These are phyloP conservation scores for Acer campestre DNA, from an alignment of 345 rosid genomes.

Conservation along the genomic window DNA sequence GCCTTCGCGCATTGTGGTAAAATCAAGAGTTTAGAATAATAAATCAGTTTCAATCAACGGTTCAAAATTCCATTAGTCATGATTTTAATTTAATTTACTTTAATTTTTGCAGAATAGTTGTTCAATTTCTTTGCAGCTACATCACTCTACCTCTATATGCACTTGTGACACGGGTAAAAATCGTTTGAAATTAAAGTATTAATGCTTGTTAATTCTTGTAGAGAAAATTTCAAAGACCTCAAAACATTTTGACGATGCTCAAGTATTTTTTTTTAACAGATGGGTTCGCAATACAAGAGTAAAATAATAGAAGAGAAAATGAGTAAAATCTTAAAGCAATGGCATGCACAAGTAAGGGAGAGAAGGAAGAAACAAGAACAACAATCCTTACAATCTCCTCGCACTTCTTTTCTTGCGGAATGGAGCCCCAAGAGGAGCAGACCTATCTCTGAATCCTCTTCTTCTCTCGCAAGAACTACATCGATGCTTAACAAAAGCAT, in stretches of 20 bases:
- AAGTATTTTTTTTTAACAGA: conserved; percentile 20
- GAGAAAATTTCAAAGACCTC: no score
- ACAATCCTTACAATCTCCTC: conserved; percentile 7
- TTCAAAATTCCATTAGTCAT: neutral
- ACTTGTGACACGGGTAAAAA: conserved; percentile 30
- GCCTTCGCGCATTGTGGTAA: neutral
- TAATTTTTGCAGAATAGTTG: conserved; percentile 28
- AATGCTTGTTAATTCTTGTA: neutral
- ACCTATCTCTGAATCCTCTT: neutral
- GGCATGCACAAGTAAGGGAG: conserved; percentile 36
- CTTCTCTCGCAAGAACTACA: neutral
- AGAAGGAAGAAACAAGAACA: conserved; percentile 32
- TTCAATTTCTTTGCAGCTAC: conserved; percentile 49
- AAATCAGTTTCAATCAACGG: neutral
- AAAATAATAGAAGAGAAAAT: conserved; percentile 33
- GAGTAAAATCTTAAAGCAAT: conserved; percentile 32
- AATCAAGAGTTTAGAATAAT: neutral
- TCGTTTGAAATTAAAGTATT: no score
- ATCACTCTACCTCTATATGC: conserved; percentile 50
- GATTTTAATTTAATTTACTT: neutral
- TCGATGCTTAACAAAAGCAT: neutral
- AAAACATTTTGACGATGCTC: no score
- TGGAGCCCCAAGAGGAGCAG: conserved; percentile 1
- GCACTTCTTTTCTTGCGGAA: neutral
- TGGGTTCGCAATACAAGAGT: conserved; percentile 48